Conservation (phyloP, 129 eudicot genomes). For the Cynara cardunculus region DNA sequence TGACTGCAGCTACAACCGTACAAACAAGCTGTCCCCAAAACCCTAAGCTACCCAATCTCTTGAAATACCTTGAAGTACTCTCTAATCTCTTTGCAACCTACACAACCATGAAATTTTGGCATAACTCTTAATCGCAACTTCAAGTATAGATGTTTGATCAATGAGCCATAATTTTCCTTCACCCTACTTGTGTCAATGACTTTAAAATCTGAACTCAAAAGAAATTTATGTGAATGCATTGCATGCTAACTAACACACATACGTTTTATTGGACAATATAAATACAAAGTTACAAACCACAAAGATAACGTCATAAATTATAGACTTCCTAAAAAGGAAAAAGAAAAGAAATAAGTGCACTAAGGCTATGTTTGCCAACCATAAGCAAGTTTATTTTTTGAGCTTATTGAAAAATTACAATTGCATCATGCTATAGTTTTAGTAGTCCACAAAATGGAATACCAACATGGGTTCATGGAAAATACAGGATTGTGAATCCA, state of each 20-base stretch:
- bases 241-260: neutral
- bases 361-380: too few relatives aligned
- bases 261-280: neutral
- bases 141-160: neutral
- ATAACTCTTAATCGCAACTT: neutral
- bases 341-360: too few relatives aligned
- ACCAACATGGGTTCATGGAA: too few relatives aligned
- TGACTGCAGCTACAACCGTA: constrained; percentile 72
- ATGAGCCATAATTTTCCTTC: neutral
- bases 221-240: neutral
- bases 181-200: neutral
- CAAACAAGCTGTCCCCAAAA: constrained; percentile 85
- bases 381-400: too few relatives aligned
- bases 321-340: too few relatives aligned
- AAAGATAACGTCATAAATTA: neutral
- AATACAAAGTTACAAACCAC: neutral
- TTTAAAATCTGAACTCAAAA: neutral
- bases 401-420: too few relatives aligned
- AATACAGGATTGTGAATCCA: too few relatives aligned
- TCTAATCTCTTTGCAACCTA: constrained; percentile 79
- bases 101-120: neutral
- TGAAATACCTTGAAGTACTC: constrained; percentile 77
- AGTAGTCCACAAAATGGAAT: too few relatives aligned
- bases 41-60: constrained; percentile 79
- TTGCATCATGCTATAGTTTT: too few relatives aligned